phyloP scores from a whole-genome alignment of 331 rosid genomes.

The Malus hybrid region DNA sequence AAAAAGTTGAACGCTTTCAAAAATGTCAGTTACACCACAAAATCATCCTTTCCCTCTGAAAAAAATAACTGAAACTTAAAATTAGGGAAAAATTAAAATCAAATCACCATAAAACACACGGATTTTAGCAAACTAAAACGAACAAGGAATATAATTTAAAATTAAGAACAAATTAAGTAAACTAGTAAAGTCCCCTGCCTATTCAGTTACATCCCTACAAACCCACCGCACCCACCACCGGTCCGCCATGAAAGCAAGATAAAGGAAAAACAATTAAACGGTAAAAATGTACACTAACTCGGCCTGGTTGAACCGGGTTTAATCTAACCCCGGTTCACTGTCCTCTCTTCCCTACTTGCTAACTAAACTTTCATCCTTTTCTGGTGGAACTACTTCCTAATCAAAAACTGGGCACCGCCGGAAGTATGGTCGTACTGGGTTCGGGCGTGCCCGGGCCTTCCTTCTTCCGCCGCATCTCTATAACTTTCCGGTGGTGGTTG shows the following conservation, averaged over 20 bases:
- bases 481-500: constrained; percentile 89
- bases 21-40: constrained; percentile 4
- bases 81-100: background rate
- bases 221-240: constrained; percentile 50
- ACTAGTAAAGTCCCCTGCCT: constrained; percentile 7
- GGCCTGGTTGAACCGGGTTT: constrained; percentile 39
- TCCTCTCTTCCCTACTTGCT: constrained; percentile 18
- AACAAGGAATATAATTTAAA: background rate
- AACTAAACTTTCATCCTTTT: background rate
- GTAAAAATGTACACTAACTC: constrained; percentile 46
- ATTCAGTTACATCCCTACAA: constrained; percentile 39
- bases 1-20: constrained; percentile 18
- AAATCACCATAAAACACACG: background rate
- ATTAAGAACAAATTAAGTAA: constrained; percentile 20
- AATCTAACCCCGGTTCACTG: constrained; percentile 7
- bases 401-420: constrained; percentile 50
- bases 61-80: background rate
- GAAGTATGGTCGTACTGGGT: constrained; percentile 14
- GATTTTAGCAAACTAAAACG: background rate
- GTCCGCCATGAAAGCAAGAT: background rate
- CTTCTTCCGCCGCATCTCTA: constrained; percentile 91
- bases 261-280: background rate
- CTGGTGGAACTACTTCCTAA: background rate
- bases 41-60: constrained; percentile 2
- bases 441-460: constrained; percentile 23